Base-by-base conservation (phyloP, 345 rosid species). In the Populus deltoides region DNA sequence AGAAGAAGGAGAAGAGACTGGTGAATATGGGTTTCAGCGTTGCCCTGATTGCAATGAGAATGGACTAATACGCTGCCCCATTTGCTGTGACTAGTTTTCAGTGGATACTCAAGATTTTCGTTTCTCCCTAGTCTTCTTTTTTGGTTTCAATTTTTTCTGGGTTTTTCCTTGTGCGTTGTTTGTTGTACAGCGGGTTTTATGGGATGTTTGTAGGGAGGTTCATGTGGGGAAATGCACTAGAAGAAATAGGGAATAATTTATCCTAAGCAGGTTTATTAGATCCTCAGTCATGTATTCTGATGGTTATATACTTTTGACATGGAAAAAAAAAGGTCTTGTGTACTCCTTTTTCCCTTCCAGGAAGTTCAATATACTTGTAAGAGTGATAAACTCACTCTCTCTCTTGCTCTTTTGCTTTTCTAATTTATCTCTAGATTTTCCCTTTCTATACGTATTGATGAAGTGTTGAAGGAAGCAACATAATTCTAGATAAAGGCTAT, bases 11-110 rank as follows among this genome's bases (percentile, higher is more conserved):
- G 88, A 75, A 35, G 85, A 85, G 6, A 79, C 68, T 1, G 82
- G 80, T 70, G 93, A 87, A 66, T 85, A 18, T 81, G 99, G 98
- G n/a, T 82, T 82, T 36, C 85, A 82, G 33, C 75, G 85, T 39
- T 82, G 85, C 33, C 85, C 85, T 31, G 79, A 82, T 70, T 82
- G 85, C 71, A 82, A 82, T 57, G 85, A 82, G 38, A 82, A 82
- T 75, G 85, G 85, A 47, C 73, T 82, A 39, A 82, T 82, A 68
- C 81, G 81, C 27, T 82, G 85, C 68, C 81, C 94, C 16, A 75
- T 89, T 70, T 86, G 97, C 78, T 95, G 94, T 82, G 84, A 83
- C 80, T 76, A 79, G 80, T 74, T 76, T 61, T 15, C 43, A 55
- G 69, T 74, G 18, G 69, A 27, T 41, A 57, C 33, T 77, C 51